Evolutionary conservation across 768 basidiomycete genomes (phyloP), one percentile per base, ranked within the genome.

Genomic region (Leccinellum albellum): DNA sequence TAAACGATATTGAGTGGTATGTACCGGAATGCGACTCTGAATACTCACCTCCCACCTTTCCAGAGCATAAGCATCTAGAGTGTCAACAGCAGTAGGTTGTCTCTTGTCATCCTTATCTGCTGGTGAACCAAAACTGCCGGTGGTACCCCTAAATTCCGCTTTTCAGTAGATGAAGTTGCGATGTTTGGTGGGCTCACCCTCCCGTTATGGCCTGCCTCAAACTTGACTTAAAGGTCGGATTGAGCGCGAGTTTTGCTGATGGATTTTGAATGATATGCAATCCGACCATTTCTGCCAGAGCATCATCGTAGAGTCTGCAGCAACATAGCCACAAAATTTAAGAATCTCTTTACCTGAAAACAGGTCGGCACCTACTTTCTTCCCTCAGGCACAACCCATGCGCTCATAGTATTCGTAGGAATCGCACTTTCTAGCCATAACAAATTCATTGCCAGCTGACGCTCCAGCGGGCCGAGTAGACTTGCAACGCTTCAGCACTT

Each of bases 401-500:
- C 82, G 6, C 79, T 74, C 84, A 93, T 86, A 0, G 85, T 88
- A 15, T 79, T 76, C n/a, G 76, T 71, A 1, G 82, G 76, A 50
- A 93, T 84, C 4, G 86, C 74, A 23, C 83, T 81, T 66, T 96
- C 94, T 28, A 94, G 78, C 94, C 94, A 97, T 8, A 96, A 76
- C 53, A 94, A 68, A 68, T 87, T 91, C 86, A 95, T 89, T 31
- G 93, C 82, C 26, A 95, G 76, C 67, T 96, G 94, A 54, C 91
- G 79, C 66, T 94, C 89, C 21, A 94, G 68, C 20, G 90, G 83
- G 2, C 82, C 84, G 35, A 97, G 73, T 24, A 96, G 76, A 53
- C 92, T 94, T 55, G 57, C 2, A 17, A 44, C 9, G 15, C 17
- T 51, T 67, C 45, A 64, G 57, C 50, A 15, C 15, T 33, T 53